These are phyloP conservation scores for Ceratobasidium theobromae DNA, from an alignment of 1,284 basidiomycete genomes.

Conservation along the genomic window DNA sequence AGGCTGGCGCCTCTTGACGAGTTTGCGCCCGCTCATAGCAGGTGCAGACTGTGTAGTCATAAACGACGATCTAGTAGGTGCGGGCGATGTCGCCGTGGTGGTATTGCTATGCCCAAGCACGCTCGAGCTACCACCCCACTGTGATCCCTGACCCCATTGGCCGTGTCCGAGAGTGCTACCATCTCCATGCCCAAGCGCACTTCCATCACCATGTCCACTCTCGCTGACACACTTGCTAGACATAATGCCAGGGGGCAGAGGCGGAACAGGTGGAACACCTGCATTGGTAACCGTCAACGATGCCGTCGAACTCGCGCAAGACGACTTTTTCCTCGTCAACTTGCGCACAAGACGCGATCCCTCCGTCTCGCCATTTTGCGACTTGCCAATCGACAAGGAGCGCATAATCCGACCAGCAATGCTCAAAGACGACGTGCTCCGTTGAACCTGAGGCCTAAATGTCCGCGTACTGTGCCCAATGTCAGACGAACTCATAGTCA, in stretches of 20 bases:
- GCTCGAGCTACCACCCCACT: slow-evolving; percentile 13
- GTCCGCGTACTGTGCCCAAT: neutral
- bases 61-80: neutral
- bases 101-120: slow-evolving; percentile 6
- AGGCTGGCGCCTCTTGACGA: slow-evolving; percentile 5
- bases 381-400: slow-evolving; percentile 2
- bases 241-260: slow-evolving; percentile 4
- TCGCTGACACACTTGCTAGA: neutral
- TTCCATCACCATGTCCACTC: slow-evolving; percentile 11
- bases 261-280: slow-evolving; percentile 19
- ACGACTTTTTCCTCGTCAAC: slow-evolving; percentile 1
- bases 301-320: neutral
- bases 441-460: neutral
- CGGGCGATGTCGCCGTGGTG: neutral
- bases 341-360: slow-evolving; percentile 2
- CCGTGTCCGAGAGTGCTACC: neutral
- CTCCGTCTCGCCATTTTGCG: neutral
- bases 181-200: slow-evolving; percentile 16
- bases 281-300: neutral
- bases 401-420: slow-evolving; percentile 21
- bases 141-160: neutral
- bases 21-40: neutral
- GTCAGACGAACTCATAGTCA: slow-evolving; percentile 25
- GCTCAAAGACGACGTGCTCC: slow-evolving; percentile 26
- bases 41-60: slow-evolving; percentile 17